Evolutionary conservation across 2,329 filamentous ascomycete genomes (phyloP).

Genomic region (Fonsecaea monophora): DNA sequence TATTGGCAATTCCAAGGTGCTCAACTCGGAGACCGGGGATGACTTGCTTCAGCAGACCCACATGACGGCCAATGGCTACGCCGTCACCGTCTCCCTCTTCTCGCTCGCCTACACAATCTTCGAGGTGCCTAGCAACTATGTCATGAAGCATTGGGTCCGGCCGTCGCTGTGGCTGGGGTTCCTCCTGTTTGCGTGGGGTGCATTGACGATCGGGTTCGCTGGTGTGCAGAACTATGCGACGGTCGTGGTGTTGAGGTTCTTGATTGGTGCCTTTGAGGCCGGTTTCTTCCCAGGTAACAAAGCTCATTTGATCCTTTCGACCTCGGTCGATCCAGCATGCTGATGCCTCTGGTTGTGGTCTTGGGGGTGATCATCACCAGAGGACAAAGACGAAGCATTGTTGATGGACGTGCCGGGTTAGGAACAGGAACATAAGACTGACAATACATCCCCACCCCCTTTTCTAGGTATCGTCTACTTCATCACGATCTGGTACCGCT

Average conservation of each 20-base stretch:
- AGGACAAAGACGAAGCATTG: not conserved
- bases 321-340: not conserved
- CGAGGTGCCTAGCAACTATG: conserved; percentile 53
- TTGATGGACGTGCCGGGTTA: not conserved
- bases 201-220: conserved; percentile 57
- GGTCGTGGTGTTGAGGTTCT: conserved; percentile 56
- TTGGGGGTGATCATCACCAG: not conserved
- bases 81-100: conserved; percentile 58
- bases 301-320: not conserved
- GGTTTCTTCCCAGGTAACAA: conserved; percentile 52
- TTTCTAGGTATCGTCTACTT: conserved; percentile 52
- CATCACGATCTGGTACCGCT: conserved; percentile 64
- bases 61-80: conserved; percentile 69
- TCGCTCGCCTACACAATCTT: conserved; percentile 52
- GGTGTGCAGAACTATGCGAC: conserved; percentile 52
- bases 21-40: conserved; percentile 66
- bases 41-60: conserved; percentile 68
- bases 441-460: not conserved
- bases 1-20: conserved; percentile 71
- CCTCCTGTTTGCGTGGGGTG: conserved; percentile 59
- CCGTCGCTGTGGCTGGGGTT: conserved; percentile 55
- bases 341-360: not conserved
- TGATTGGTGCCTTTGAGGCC: conserved; percentile 60
- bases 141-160: conserved; percentile 51
- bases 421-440: not conserved